A percentile compares a stretch with the other conserved stretches of the same genome.
Conservation (phyloP, 1,284 basidiomycete species). For the Ceratobasidium sp. region DNA sequence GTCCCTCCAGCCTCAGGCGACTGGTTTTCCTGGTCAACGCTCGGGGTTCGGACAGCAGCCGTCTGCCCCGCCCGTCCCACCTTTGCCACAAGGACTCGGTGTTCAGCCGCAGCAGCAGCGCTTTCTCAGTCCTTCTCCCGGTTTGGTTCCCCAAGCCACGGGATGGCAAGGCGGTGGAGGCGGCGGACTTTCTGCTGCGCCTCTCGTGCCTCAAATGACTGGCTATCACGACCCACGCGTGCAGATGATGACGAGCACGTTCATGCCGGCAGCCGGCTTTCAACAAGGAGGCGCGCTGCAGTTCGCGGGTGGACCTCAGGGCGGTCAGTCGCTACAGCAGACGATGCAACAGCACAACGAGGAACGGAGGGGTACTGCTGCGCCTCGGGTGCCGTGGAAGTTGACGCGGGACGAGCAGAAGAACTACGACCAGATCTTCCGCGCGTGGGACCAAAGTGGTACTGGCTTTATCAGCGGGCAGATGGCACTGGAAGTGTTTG, state of each 20-base stretch:
- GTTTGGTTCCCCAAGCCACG: conserved; percentile 65
- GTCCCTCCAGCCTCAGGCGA: conserved; percentile 48
- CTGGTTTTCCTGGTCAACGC: conserved; percentile 50
- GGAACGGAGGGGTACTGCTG: conserved; percentile 71
- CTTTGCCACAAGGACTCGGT: conserved; percentile 52
- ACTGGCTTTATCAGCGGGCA: conserved; percentile 90
- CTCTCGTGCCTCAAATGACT: conserved; percentile 80
- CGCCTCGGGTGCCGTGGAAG: conserved; percentile 88
- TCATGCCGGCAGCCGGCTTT: conserved; percentile 82
- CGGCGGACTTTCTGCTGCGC: conserved; percentile 50
- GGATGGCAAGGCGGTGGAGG: conserved; percentile 62
- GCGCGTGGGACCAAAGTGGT: conserved; percentile 89
- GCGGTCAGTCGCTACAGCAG: conserved; percentile 71
- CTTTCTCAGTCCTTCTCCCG: conserved; percentile 61
- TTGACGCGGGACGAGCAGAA: conserved; percentile 93
- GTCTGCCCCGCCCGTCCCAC: conserved; percentile 56
- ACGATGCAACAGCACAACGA: conserved; percentile 84
- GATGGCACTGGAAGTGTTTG: conserved; percentile 93
- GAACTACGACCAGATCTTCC: conserved; percentile 96
- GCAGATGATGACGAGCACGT: conserved; percentile 85
- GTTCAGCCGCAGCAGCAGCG: conserved; percentile 57
- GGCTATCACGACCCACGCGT: conserved; percentile 86
- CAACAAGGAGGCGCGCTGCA: conserved; percentile 69
- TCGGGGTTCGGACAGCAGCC: conserved; percentile 67
- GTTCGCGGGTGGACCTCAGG: conserved; percentile 63